Evolutionary conservation across 1,284 basidiomycete species (phyloP).

Genomic region (Fistulinella cinereoalba): DNA sequence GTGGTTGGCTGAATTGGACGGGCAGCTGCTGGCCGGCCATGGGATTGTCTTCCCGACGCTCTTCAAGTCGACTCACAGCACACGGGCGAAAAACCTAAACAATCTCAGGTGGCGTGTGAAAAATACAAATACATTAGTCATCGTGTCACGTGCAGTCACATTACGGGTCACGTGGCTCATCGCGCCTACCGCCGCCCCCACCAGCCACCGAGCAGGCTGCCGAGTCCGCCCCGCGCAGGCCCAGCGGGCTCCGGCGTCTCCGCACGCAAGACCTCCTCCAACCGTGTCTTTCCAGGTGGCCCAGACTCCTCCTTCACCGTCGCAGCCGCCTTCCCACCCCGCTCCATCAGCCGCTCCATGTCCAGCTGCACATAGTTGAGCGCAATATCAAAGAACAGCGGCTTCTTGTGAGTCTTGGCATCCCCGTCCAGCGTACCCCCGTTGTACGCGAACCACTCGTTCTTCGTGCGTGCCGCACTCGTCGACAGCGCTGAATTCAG

Average conservation of each 20-base stretch:
- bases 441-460: conserved; percentile 77
- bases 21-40: conserved; percentile 32
- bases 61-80: neutral
- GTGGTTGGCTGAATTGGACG: conserved; percentile 27
- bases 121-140: neutral
- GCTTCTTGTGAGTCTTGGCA: conserved; percentile 64
- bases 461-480: conserved; percentile 62
- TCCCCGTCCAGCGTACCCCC: conserved; percentile 53
- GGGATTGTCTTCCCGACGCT: conserved; percentile 8
- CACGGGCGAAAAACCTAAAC: conserved; percentile 18
- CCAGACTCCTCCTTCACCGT: conserved; percentile 19
- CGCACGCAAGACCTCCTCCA: conserved; percentile 29
- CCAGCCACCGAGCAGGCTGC: conserved; percentile 52
- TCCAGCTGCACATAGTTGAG: conserved; percentile 87
- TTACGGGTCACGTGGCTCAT: conserved; percentile 1
- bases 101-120: conserved; percentile 22
- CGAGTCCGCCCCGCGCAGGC: conserved; percentile 38
- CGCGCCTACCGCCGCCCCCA: conserved; percentile 44
- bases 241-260: conserved; percentile 41
- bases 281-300: conserved; percentile 24
- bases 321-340: conserved; percentile 59
- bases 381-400: conserved; percentile 91
- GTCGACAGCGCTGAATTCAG: conserved; percentile 51
- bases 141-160: conserved; percentile 9
- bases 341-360: conserved; percentile 70